Base-by-base conservation (phyloP, 2,329 filamentous ascomycete species). In the Fusarium albosuccineum region DNA sequence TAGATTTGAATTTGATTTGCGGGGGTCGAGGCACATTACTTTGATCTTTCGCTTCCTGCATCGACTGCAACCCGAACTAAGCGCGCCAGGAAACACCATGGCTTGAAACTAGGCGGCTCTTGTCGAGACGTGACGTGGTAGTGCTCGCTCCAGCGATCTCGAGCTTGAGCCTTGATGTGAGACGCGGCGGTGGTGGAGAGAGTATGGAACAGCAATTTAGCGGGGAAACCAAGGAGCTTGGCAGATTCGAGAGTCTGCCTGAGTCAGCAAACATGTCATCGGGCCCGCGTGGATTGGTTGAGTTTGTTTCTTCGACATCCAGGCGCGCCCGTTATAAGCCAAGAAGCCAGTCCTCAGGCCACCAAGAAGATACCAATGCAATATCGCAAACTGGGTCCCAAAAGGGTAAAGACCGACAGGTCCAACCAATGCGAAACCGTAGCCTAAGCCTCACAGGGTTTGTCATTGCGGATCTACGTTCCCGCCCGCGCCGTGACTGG, bases 41-140 rank as follows among this genome's bases (percentile, higher is more conserved):
- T 67, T 67, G 22, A 67, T 67, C 33, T 67, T 67, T 33, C 64
- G 60, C 37, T 64, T 64, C 22, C 60, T 50, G 41, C 64, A 67
- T 7, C 64, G 64, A 34, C 56, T 52, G 26, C 64, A 67, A 30
- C 64, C 64, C 16, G 46, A 44, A 51, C 64, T 67, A 27, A 67
- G 54, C 3, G 49, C 17, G 44, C 64, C 64, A 2, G 64, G 64
- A 55, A 67, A 67, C 14, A 67, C 64, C 64, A 67, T 67, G 3
- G 9, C 17, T 44, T 46, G 37, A 22, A 22, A 22, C 22, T 22
- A 22, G 22, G 22, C 22, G 22, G 22, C 22, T 22, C 22, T 22
- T 22, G 22, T 36, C 39, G 46, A 16, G 17, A n/a, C 13, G 27
- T n/a, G 22, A 13, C 17, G 11, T 44, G 22, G 40, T 26, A 27